Conservation (phyloP, 2,329 filamentous ascomycete genomes). For the Metarhizium humberi region DNA sequence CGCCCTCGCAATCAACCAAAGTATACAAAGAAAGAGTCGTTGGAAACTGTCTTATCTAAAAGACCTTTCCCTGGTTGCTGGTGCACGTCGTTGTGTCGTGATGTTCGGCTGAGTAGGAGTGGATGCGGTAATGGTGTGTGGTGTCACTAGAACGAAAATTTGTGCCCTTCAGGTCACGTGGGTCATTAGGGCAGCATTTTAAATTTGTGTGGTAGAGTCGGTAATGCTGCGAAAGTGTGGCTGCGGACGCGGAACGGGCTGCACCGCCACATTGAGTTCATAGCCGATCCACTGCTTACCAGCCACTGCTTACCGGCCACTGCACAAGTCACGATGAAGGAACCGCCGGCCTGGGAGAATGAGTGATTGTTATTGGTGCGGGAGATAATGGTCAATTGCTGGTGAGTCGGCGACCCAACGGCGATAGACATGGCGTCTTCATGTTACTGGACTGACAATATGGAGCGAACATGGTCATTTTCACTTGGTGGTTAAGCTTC, state of each 20-base stretch:
- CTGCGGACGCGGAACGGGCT: background rate
- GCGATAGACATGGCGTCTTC: too few relatives aligned
- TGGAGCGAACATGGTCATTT: too few relatives aligned
- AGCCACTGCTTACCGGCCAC: too few relatives aligned
- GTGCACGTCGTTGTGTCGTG: constrained; percentile 35
- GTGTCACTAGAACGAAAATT: constrained; percentile 21
- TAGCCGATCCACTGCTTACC: too few relatives aligned
- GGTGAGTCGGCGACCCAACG: too few relatives aligned
- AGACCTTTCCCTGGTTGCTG: constrained; percentile 33
- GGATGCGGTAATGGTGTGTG: constrained; percentile 27
- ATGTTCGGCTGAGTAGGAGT: constrained; percentile 22
- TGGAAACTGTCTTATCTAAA: constrained; percentile 34
- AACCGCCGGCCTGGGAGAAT: background rate
- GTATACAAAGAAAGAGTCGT: constrained; percentile 28
- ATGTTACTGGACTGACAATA: too few relatives aligned
- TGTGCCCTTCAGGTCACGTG: constrained; percentile 30
- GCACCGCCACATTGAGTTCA: constrained; percentile 1
- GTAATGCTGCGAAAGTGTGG: background rate
- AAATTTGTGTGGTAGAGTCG: background rate
- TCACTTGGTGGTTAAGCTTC: too few relatives aligned
- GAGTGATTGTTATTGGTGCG: background rate
- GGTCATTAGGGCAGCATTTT: constrained; percentile 18
- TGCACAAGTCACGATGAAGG: constrained; percentile 2
- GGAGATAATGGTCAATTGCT: background rate
- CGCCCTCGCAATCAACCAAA: constrained; percentile 37